Evolutionary conservation across 2,329 filamentous ascomycete species (phyloP).

Genomic region (Gaeumannomyces tritici): DNA sequence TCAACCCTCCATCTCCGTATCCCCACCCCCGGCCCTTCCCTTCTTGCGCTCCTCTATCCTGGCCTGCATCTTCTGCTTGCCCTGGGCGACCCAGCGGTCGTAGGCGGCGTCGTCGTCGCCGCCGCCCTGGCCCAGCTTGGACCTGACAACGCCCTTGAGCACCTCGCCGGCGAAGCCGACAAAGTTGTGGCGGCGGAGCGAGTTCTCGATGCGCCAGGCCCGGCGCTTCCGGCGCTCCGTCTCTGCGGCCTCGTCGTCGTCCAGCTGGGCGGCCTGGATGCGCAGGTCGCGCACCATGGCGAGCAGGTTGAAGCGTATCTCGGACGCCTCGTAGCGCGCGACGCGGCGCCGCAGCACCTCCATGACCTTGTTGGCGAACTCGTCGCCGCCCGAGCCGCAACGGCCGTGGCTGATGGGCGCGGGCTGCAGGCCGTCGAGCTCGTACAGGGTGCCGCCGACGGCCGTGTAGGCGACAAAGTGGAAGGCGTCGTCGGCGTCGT

Average conservation of each 20-base stretch:
- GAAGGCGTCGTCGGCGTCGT: conserved; percentile 78
- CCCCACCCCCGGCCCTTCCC: conserved; percentile 11
- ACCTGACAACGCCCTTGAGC: conserved; percentile 71
- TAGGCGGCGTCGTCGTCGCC: conserved; percentile 51
- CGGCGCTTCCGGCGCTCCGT: conserved; percentile 75
- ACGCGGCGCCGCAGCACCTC: conserved; percentile 80
- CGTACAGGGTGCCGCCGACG: conserved; percentile 73
- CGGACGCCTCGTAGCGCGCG: conserved; percentile 70
- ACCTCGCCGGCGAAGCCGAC: conserved; percentile 90
- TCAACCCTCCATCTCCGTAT: conserved; percentile 21
- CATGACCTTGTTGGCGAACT: conserved; percentile 74
- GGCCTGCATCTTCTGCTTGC: conserved; percentile 18
- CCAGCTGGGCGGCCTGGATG: conserved; percentile 66
- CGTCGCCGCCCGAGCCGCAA: conserved; percentile 41
- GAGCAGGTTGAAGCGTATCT: conserved; percentile 94
- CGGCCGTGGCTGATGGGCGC: conserved; percentile 82
- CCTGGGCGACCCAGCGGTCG: conserved; percentile 62
- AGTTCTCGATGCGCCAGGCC: conserved; percentile 93
- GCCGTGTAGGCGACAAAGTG: conserved; percentile 96
- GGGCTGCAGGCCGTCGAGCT: conserved; percentile 89
- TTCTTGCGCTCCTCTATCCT: conserved; percentile 20
- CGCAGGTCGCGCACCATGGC: conserved; percentile 84
- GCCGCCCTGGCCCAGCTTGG: conserved; percentile 56
- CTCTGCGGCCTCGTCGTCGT: conserved; percentile 68
- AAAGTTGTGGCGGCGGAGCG: conserved; percentile 86